A percentile compares a stretch with the other conserved stretches of the same genome.
These are phyloP conservation scores for Fusarium illudens DNA, from an alignment of 2,329 filamentous ascomycete species.

Conservation along the genomic window DNA sequence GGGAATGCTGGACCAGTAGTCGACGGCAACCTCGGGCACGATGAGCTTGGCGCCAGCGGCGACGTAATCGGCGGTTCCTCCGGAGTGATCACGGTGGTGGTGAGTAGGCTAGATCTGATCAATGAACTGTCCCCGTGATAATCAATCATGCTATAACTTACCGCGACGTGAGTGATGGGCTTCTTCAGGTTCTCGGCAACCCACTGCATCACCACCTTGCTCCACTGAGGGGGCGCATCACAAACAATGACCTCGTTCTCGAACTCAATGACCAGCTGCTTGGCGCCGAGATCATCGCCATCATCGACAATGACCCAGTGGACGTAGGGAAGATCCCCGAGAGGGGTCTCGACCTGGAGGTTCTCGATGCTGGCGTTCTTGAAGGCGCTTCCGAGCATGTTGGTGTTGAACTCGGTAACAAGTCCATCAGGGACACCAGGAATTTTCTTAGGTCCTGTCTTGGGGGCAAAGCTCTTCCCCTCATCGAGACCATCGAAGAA, in stretches of 20 bases:
- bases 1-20: conserved; percentile 12
- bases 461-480: conserved; percentile 1
- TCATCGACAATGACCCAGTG: conserved; percentile 15
- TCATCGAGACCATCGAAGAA: not conserved
- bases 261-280: conserved; percentile 16
- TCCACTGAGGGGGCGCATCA: conserved; percentile 10
- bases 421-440: not conserved
- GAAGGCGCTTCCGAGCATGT: conserved; percentile 7
- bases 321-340: not conserved
- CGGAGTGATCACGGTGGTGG: conserved; percentile 13
- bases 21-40: conserved; percentile 4
- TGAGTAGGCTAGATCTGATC: conserved; percentile 4
- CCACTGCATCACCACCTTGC: conserved; percentile 12
- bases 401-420: conserved; percentile 16
- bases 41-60: conserved; percentile 10
- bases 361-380: not conserved
- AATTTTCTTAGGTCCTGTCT: not conserved
- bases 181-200: conserved; percentile 13
- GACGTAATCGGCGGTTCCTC: conserved; percentile 8
- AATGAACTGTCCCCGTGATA: not conserved
- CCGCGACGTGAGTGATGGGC: conserved; percentile 13
- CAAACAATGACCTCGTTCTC: conserved; percentile 15
- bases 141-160: not conserved
- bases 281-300: conserved; percentile 3
- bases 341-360: not conserved